These are phyloP conservation scores for Starmerella scarabaei DNA, from an alignment of 805 yeast species.

Conservation along the genomic window DNA sequence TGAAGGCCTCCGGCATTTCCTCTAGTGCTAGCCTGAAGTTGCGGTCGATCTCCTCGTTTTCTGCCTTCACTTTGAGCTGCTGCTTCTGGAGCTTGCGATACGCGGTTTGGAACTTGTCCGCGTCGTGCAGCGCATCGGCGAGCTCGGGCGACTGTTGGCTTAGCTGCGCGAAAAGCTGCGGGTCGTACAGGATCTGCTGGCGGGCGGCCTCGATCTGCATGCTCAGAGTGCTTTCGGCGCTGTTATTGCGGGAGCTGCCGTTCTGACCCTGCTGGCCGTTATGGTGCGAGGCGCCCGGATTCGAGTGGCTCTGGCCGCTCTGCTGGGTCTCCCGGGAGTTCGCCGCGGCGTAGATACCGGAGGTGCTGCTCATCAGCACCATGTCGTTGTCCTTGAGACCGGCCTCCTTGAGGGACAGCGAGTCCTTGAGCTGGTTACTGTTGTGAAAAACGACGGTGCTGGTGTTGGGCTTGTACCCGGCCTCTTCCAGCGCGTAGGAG, in stretches of 20 bases:
- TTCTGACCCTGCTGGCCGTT: not conserved
- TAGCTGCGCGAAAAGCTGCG: slow-evolving; percentile 26
- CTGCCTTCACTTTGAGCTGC: slow-evolving; percentile 25
- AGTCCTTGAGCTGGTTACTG: slow-evolving; percentile 31
- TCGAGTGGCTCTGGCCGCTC: not conserved
- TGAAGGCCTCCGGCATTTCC: slow-evolving; percentile 80
- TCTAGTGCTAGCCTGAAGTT: slow-evolving; percentile 71
- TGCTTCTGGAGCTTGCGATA: slow-evolving; percentile 36
- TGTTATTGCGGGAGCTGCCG: not conserved
- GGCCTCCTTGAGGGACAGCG: slow-evolving; percentile 34
- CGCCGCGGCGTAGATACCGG: no score
- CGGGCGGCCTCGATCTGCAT: slow-evolving; percentile 26
- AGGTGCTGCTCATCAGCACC: slow-evolving; percentile 21
- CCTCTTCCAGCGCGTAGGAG: slow-evolving; percentile 62
- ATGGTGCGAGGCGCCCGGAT: not conserved
- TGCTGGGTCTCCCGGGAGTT: not conserved
- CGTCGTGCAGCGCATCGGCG: slow-evolving; percentile 35
- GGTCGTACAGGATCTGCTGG: slow-evolving; percentile 27
- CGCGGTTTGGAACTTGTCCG: slow-evolving; percentile 34
- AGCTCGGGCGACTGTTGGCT: slow-evolving; percentile 37
- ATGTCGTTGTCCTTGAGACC: slow-evolving; percentile 49
- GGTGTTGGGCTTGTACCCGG: slow-evolving; percentile 34
- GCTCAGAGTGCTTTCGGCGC: slow-evolving; percentile 3
- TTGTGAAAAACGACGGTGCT: slow-evolving; percentile 40
- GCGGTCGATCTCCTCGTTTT: slow-evolving; percentile 64